phyloP scores from a whole-genome alignment of 306 rosid genomes.

The Biancaea sappan region DNA sequence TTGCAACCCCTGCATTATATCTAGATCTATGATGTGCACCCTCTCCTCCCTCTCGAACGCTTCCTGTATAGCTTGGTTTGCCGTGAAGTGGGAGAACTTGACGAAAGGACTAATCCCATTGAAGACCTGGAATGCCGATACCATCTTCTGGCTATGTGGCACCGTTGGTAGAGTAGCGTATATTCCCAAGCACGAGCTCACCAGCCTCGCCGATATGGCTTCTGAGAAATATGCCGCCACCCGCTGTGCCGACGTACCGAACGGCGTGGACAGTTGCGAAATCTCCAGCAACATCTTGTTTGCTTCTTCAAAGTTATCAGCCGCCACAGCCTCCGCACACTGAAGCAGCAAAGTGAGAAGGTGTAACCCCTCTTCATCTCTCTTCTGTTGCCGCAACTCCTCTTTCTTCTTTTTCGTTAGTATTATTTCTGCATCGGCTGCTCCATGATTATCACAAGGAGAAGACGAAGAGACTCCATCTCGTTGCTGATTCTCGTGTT shows the following conservation, averaged over 20 bases:
- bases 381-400: slow-evolving; percentile 75
- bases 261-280: slow-evolving; percentile 83
- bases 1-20: slow-evolving; percentile 95
- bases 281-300: slow-evolving; percentile 81
- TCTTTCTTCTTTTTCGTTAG: slow-evolving; percentile 65
- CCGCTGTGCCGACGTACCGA: slow-evolving; percentile 93
- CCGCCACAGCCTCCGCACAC: slow-evolving; percentile 94
- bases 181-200: slow-evolving; percentile 87
- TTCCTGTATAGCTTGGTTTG: slow-evolving; percentile 95
- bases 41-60: slow-evolving; percentile 91
- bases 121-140: slow-evolving; percentile 95
- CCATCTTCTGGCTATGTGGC: slow-evolving; percentile 77
- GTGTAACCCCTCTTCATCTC: slow-evolving; percentile 87
- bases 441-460: background rate
- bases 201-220: slow-evolving; percentile 93
- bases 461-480: slow-evolving; percentile 41
- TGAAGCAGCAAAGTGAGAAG: slow-evolving; percentile 86
- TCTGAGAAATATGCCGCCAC: slow-evolving; percentile 98
- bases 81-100: slow-evolving; percentile 96
- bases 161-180: slow-evolving; percentile 69
- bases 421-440: slow-evolving; percentile 21
- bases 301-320: slow-evolving; percentile 83
- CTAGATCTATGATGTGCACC: slow-evolving; percentile 92
- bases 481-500: slow-evolving; percentile 17
- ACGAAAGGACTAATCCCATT: slow-evolving; percentile 94